These are phyloP conservation scores for Cryptosporidium parvum DNA, from an alignment of 169 alveolate genomes.

Conservation along the genomic window DNA sequence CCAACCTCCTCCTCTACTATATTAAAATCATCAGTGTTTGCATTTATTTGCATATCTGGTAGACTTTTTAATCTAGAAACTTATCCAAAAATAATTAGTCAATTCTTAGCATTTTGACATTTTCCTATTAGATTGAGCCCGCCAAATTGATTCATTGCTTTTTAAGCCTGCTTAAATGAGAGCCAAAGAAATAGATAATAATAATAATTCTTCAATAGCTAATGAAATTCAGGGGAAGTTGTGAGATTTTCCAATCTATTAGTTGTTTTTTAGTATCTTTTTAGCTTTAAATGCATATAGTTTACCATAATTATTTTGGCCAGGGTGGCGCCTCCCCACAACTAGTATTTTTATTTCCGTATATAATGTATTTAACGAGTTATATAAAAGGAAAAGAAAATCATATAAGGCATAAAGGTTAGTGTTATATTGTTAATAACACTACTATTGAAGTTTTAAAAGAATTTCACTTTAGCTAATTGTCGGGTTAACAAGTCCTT, in stretches of 20 bases:
- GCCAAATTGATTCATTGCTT: neutral
- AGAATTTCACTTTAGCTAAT: neutral
- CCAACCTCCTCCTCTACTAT: conserved; percentile 24
- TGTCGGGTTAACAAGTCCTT: neutral
- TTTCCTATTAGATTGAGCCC: neutral
- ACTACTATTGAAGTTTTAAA: neutral
- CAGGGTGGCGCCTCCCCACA: conserved; percentile 7
- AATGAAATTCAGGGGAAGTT: neutral
- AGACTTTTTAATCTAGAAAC: neutral
- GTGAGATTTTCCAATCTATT: neutral
- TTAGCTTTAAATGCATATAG: neutral
- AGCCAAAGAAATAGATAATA: neutral
- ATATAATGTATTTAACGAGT: neutral
- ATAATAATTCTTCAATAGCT: neutral
- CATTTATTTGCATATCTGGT: conserved; percentile 4
- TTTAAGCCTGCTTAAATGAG: neutral
- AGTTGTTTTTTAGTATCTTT: neutral
- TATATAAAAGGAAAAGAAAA: neutral
- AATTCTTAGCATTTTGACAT: conserved; percentile 15
- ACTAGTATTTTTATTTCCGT: neutral
- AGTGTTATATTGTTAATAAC: neutral
- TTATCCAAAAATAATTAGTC: neutral
- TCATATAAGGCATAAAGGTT: neutral
- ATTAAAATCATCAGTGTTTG: neutral
- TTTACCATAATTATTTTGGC: neutral